phyloP scores from a whole-genome alignment of 2,329 filamentous ascomycete genomes.

The Pochonia chlamydosporia region DNA sequence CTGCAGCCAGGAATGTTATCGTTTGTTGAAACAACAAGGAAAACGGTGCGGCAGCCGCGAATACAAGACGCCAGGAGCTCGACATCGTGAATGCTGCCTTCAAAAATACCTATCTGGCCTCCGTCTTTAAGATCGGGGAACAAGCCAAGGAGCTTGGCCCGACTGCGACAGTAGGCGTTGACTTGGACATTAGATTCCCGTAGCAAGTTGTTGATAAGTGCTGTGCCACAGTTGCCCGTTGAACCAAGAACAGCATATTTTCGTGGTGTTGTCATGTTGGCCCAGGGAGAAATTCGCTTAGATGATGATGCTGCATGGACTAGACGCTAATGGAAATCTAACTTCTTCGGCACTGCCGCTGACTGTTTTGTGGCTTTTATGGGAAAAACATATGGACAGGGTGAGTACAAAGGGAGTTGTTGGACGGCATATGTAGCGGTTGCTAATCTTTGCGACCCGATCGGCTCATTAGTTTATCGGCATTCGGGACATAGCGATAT shows the following conservation, averaged over 20 bases:
- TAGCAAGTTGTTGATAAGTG: conserved; percentile 34
- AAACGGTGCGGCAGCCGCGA: conserved; percentile 27
- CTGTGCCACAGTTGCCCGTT: conserved; percentile 38
- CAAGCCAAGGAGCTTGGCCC: conserved; percentile 28
- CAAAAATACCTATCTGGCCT: conserved; percentile 31
- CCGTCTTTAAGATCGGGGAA: conserved; percentile 25
- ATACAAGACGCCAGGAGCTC: conserved; percentile 31
- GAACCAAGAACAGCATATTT: conserved; percentile 34
- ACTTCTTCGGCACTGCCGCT: too few species aligned
- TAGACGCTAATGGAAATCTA: too few species aligned
- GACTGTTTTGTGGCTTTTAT: too few species aligned
- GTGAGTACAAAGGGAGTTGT: too few species aligned
- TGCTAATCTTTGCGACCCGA: too few species aligned
- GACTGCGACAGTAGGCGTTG: conserved; percentile 38
- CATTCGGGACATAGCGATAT: too few species aligned
- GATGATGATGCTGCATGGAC: too few species aligned
- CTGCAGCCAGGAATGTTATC: conserved; percentile 37
- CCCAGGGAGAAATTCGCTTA: too few species aligned
- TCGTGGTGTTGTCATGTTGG: too few species aligned
- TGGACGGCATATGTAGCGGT: too few species aligned
- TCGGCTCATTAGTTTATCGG: too few species aligned
- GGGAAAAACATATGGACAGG: too few species aligned
- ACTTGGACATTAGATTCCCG: conserved; percentile 22
- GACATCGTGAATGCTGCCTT: conserved; percentile 35
- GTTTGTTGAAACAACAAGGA: conserved; percentile 32